Percentiles rank a stretch among this genome's conserved stretches.
Conservation (phyloP, 805 yeast species). For the Kuraishia capsulata region DNA sequence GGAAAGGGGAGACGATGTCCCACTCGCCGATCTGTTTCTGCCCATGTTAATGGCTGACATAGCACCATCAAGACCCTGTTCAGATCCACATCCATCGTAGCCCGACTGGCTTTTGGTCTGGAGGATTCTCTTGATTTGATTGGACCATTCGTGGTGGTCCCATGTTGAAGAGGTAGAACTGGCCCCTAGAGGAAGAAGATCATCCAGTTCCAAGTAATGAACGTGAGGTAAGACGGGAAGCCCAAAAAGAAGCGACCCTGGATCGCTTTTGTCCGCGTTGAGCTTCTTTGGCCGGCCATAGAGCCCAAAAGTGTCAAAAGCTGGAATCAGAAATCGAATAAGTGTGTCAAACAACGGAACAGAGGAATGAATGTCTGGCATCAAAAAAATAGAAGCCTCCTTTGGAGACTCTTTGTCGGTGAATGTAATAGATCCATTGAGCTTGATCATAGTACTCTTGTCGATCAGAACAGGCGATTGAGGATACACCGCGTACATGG, state of each 20-base stretch:
- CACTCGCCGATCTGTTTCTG: constrained; percentile 6
- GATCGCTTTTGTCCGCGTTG: constrained; percentile 63
- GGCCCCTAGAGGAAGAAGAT: constrained; percentile 34
- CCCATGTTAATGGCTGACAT: constrained; percentile 13
- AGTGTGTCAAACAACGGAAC: constrained; percentile 81
- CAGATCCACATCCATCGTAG: constrained; percentile 71
- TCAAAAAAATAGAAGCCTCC: constrained; percentile 59
- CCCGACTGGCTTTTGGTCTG: constrained; percentile 47
- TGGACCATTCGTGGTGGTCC: constrained; percentile 54
- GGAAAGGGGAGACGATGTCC: constrained; percentile 23
- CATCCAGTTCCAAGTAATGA: constrained; percentile 61
- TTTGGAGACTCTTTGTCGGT: constrained; percentile 39
- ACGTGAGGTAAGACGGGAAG: constrained; percentile 75
- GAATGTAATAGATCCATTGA: constrained; percentile 73
- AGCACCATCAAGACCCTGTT: constrained; percentile 54
- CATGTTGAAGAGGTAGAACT: constrained; percentile 30
- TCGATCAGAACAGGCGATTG: constrained; percentile 75
- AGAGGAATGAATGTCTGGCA: constrained; percentile 81
- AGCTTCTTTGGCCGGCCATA: constrained; percentile 78
- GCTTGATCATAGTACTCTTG: constrained; percentile 77
- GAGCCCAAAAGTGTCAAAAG: constrained; percentile 65
- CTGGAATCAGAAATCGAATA: constrained; percentile 68
- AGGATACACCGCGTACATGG: constrained; percentile 89
- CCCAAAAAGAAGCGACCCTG: constrained; percentile 63
- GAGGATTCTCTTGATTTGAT: constrained; percentile 44